Evolutionary conservation across 441 rosid species (phyloP).

Genomic region (Adansonia grandidieri): DNA sequence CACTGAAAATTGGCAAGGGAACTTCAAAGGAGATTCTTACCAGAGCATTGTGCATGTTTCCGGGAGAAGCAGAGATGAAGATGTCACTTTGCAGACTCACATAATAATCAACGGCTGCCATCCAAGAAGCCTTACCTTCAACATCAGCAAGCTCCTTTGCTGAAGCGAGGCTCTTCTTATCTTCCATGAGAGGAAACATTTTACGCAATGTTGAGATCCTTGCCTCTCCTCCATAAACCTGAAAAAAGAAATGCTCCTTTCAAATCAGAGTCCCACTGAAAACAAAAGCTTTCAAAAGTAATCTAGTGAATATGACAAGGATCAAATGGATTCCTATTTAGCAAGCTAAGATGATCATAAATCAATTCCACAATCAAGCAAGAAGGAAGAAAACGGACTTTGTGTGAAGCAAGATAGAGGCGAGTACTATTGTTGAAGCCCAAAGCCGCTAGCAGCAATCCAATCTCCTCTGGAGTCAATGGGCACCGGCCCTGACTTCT

Average conservation of each 20-base stretch:
- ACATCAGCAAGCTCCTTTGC: conserved; percentile 48
- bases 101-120: conserved; percentile 71
- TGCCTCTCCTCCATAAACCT: conserved; percentile 80
- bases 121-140: conserved; percentile 62
- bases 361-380: conserved; percentile 1
- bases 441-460: conserved; percentile 65
- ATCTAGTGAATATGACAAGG: neutral
- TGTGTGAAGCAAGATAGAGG: conserved; percentile 75
- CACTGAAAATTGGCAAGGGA: neutral
- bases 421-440: conserved; percentile 68
- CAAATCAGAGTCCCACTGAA: conserved; percentile 15
- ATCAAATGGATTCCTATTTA: neutral
- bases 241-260: conserved; percentile 13
- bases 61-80: conserved; percentile 81
- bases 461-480: conserved; percentile 73
- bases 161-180: conserved; percentile 67
- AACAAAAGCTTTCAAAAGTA: neutral
- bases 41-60: conserved; percentile 79
- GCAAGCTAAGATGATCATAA: neutral
- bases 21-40: conserved; percentile 27
- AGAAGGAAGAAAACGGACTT: conserved; percentile 36
- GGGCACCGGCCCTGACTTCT: conserved; percentile 76
- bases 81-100: conserved; percentile 69
- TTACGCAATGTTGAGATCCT: conserved; percentile 60
- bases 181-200: conserved; percentile 67